These are phyloP conservation scores for Alnus rubra DNA, from an alignment of 306 rosid genomes.

Conservation along the genomic window DNA sequence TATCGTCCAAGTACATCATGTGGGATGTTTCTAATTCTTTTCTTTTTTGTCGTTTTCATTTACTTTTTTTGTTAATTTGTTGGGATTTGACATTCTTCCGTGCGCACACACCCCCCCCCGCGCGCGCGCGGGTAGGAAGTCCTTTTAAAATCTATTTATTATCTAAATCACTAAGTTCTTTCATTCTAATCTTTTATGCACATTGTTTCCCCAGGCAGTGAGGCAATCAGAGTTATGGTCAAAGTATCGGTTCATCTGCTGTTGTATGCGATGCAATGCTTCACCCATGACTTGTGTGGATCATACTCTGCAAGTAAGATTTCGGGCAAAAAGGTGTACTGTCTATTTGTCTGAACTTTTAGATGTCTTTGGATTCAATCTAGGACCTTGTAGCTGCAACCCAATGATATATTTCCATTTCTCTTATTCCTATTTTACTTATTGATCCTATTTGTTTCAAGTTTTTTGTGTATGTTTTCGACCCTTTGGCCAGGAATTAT, in stretches of 20 bases:
- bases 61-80: no score
- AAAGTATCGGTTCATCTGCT: conserved; percentile 64
- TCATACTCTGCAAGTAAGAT: conserved; percentile 64
- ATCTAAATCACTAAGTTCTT: neutral
- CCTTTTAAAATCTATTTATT: neutral
- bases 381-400: neutral
- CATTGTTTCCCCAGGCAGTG: conserved; percentile 41
- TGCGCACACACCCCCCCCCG: no score
- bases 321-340: conserved; percentile 10
- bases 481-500: neutral
- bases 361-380: neutral
- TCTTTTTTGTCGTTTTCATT: no score
- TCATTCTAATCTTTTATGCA: neutral
- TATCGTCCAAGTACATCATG: no score
- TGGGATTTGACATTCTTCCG: neutral
- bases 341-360: conserved; percentile 1
- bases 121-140: neutral
- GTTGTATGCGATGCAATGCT: conserved; percentile 56
- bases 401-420: neutral
- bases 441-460: neutral
- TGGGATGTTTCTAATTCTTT: no score
- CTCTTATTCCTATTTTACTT: neutral
- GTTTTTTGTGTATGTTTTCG: neutral
- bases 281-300: conserved; percentile 55
- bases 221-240: conserved; percentile 75